Evolutionary conservation across 1,139 yeast species (phyloP).

Genomic region (Saccharomycopsis crataegensis): DNA sequence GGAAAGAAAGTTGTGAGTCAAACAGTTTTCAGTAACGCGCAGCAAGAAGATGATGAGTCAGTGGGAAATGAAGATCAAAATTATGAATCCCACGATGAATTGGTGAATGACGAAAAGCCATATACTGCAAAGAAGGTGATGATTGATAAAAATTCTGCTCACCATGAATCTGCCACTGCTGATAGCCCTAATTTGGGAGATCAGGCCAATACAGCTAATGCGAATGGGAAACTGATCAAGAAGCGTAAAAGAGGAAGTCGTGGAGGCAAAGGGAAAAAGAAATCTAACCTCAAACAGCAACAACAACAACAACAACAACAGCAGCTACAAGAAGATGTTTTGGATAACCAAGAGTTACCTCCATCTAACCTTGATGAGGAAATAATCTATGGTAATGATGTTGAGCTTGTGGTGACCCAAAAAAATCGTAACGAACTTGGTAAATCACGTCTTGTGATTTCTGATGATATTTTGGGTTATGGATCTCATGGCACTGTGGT

Average conservation of each 20-base stretch:
- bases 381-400: slow-evolving; percentile 14
- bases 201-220: background rate
- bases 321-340: no score
- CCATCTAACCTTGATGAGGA: slow-evolving; percentile 7
- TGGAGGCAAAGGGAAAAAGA: slow-evolving; percentile 64
- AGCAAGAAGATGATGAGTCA: slow-evolving; percentile 15
- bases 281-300: slow-evolving; percentile 23
- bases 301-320: slow-evolving; percentile 1
- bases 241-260: slow-evolving; percentile 80
- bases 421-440: slow-evolving; percentile 20
- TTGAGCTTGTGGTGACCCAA: slow-evolving; percentile 15
- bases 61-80: background rate
- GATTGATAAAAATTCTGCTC: background rate
- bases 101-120: background rate
- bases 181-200: background rate
- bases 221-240: slow-evolving; percentile 25
- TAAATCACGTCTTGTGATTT: slow-evolving; percentile 48
- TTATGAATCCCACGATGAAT: background rate
- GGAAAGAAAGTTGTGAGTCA: background rate
- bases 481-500: slow-evolving; percentile 98
- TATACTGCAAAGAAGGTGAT: background rate
- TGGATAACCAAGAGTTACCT: no score
- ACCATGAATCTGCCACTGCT: no score
- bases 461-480: slow-evolving; percentile 75
- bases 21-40: slow-evolving; percentile 17